These are phyloP conservation scores for Podaxis sp. DNA, from an alignment of 768 basidiomycete species.

Conservation along the genomic window DNA sequence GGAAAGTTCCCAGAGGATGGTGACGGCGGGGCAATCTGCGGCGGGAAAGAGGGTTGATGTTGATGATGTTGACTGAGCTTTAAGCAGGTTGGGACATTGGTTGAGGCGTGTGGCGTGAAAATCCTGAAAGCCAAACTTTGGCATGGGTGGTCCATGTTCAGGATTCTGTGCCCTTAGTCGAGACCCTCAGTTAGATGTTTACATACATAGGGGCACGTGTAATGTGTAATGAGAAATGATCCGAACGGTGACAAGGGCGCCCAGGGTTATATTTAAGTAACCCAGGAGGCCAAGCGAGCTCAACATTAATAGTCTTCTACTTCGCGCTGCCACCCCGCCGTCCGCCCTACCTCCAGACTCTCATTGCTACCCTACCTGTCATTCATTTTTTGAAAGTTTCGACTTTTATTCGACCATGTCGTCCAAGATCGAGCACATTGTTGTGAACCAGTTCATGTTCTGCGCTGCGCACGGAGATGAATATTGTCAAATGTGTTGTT, in stretches of 20 bases:
- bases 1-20: not conserved
- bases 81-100: too few relatives aligned
- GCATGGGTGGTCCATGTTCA: too few relatives aligned
- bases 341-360: not conserved
- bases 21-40: not conserved
- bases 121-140: not conserved
- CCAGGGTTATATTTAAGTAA: conserved; percentile 7
- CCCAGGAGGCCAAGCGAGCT: not conserved
- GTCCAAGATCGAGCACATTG: conserved; percentile 19
- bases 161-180: too few relatives aligned
- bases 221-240: not conserved
- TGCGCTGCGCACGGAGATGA: conserved; percentile 34
- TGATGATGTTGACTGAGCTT: not conserved
- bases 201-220: not conserved
- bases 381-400: not conserved
- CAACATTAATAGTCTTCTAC: conserved; percentile 1
- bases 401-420: not conserved
- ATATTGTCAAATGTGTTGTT: conserved; percentile 29
- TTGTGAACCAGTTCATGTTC: conserved; percentile 33
- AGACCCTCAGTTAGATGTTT: too few relatives aligned
- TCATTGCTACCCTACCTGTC: not conserved
- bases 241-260: not conserved
- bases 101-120: not conserved
- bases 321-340: not conserved
- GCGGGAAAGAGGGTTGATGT: not conserved